phyloP scores from a whole-genome alignment of 1,284 basidiomycete species.

The Naganishia sp. region DNA sequence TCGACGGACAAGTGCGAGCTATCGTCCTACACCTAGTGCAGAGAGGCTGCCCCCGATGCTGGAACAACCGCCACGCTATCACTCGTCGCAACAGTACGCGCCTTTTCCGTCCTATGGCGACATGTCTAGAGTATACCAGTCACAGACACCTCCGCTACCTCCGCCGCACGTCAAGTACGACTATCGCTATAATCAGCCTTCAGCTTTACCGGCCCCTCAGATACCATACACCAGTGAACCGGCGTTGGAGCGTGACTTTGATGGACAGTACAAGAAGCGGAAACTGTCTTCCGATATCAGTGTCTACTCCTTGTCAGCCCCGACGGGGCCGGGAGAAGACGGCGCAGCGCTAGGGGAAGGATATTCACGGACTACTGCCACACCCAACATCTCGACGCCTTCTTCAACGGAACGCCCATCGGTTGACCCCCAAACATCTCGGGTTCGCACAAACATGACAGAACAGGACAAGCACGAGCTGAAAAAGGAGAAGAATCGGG shows the following conservation, averaged over 20 bases:
- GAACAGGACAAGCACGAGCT: constrained; percentile 30
- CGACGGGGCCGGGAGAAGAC: constrained; percentile 9
- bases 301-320: constrained; percentile 21
- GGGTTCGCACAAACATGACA: constrained; percentile 5
- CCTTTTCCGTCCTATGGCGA: constrained; percentile 17
- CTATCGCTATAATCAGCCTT: constrained; percentile 10
- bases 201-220: constrained; percentile 1
- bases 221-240: neutral
- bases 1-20: constrained; percentile 4
- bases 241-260: constrained; percentile 11
- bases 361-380: constrained; percentile 3
- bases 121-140: constrained; percentile 20
- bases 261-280: constrained; percentile 20
- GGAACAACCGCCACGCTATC: constrained; percentile 22
- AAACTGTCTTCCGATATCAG: constrained; percentile 27
- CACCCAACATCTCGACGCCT: constrained; percentile 26
- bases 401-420: constrained; percentile 14
- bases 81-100: constrained; percentile 8
- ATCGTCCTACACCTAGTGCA: constrained; percentile 2
- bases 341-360: neutral
- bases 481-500: constrained; percentile 32
- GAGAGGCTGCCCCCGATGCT: constrained; percentile 17
- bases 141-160: constrained; percentile 19
- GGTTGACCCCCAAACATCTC: neutral
- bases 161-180: constrained; percentile 16